Conservation (phyloP, 2,329 filamentous ascomycete genomes). For the Fusarium staphyleae region DNA sequence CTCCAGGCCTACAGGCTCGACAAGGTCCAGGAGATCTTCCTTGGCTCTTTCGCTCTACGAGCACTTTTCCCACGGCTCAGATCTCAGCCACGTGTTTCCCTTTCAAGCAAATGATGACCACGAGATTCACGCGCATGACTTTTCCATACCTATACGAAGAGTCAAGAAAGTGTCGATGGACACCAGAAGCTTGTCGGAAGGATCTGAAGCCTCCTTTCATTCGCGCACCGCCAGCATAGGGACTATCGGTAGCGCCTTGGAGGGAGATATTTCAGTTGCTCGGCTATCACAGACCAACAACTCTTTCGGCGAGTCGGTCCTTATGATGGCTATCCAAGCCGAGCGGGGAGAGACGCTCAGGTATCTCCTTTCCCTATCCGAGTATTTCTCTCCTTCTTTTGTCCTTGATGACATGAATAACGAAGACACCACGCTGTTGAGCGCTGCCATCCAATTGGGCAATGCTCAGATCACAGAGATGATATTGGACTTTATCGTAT, state of each 20-base stretch:
- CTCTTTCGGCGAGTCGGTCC: slow-evolving; percentile 79
- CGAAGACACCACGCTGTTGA: slow-evolving; percentile 87
- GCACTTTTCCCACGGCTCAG: slow-evolving; percentile 62
- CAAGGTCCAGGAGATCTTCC: slow-evolving; percentile 50
- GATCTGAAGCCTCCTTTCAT: slow-evolving; percentile 82
- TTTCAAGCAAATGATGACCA: slow-evolving; percentile 69
- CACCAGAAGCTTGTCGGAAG: slow-evolving; percentile 84
- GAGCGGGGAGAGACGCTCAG: slow-evolving; percentile 74
- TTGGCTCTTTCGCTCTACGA: slow-evolving; percentile 54
- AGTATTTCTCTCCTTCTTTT: slow-evolving; percentile 74
- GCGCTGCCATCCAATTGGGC: slow-evolving; percentile 87
- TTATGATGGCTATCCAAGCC: slow-evolving; percentile 84
- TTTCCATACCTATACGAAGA: slow-evolving; percentile 53
- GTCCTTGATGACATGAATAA: slow-evolving; percentile 87
- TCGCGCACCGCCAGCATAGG: slow-evolving; percentile 81
- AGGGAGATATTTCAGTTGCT: slow-evolving; percentile 87
- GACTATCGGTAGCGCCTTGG: slow-evolving; percentile 74
- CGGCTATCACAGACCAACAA: slow-evolving; percentile 75
- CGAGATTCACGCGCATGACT: slow-evolving; percentile 42
- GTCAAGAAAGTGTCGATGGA: slow-evolving; percentile 89
- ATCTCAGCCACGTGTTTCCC: slow-evolving; percentile 86
- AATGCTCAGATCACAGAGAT: slow-evolving; percentile 77
- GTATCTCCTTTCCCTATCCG: slow-evolving; percentile 79
- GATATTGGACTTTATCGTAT: slow-evolving; percentile 74
- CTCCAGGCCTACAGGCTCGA: slow-evolving; percentile 33